Evolutionary conservation across 345 rosid species (phyloP).

Genomic region (Clausena lansium): DNA sequence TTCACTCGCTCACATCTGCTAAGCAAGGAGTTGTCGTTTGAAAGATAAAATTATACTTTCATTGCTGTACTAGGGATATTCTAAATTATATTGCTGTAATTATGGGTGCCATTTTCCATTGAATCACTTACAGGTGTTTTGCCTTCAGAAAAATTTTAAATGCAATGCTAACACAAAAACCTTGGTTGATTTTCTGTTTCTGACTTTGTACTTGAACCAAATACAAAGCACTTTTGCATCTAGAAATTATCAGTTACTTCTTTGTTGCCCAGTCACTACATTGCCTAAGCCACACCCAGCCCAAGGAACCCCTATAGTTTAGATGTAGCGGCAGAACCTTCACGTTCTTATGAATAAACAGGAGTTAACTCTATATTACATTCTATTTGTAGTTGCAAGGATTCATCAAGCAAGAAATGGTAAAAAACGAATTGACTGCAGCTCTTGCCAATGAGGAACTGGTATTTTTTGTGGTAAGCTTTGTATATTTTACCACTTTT

Average conservation of each 20-base stretch:
- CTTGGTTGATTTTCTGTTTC: background rate
- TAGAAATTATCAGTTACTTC: background rate
- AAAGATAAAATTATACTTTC: background rate
- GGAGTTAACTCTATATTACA: background rate
- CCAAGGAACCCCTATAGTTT: background rate
- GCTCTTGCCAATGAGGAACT: slow-evolving; percentile 57
- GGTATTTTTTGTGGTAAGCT: slow-evolving; percentile 72
- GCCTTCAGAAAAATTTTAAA: background rate
- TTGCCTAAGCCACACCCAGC: background rate
- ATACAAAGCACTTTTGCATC: background rate
- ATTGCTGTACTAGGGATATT: background rate
- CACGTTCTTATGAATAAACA: background rate
- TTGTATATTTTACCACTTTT: background rate
- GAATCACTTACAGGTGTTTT: background rate
- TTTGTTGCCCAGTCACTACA: background rate
- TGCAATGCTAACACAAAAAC: background rate
- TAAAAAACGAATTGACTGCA: slow-evolving; percentile 55
- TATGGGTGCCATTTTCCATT: background rate
- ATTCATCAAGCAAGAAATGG: slow-evolving; percentile 59
- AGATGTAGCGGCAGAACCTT: background rate
- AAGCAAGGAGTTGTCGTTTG: background rate
- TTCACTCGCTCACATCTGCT: background rate
- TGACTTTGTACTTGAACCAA: background rate
- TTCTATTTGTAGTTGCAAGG: slow-evolving; percentile 61
- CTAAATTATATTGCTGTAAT: background rate